These are phyloP conservation scores for Corymbia maculata DNA, from an alignment of 345 rosid species.

Conservation along the genomic window DNA sequence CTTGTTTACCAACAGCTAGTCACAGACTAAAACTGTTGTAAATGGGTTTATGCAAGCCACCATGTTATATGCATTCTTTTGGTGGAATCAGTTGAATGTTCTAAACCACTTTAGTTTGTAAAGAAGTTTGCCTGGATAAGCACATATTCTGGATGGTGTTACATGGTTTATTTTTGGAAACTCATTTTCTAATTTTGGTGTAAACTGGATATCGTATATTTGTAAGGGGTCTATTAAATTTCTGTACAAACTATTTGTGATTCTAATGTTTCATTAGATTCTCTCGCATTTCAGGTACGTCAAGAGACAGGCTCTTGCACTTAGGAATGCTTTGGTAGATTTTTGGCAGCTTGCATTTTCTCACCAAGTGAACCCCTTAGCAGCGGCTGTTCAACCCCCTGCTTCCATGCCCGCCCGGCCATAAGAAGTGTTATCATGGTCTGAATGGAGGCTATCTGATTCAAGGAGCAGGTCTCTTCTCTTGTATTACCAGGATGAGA, in stretches of 20 bases:
- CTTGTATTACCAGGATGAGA: not conserved
- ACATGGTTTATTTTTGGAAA: not conserved
- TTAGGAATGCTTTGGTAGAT: constrained; percentile 55
- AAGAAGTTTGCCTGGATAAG: not conserved
- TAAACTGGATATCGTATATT: not conserved
- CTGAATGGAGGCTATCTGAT: not conserved
- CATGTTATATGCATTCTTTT: not conserved
- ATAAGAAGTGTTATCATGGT: not conserved
- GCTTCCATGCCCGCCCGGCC: not conserved
- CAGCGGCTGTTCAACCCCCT: constrained; percentile 69
- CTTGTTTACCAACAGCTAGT: not conserved
- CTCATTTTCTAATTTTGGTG: not conserved
- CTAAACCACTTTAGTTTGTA: not conserved
- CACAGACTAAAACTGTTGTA: not conserved
- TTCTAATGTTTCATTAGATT: not conserved
- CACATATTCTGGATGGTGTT: not conserved
- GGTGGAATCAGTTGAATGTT: not conserved
- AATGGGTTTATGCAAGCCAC: not conserved
- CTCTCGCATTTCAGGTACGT: constrained; percentile 33
- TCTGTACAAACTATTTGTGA: not conserved
- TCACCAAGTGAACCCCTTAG: constrained; percentile 87
- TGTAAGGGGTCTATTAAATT: not conserved
- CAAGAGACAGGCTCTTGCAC: constrained; percentile 22
- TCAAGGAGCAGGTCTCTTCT: not conserved
- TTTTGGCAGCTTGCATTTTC: constrained; percentile 91